Evolutionary conservation across 495 filamentous ascomycete genomes (phyloP).

Genomic region (Penicillium longicatenatum): DNA sequence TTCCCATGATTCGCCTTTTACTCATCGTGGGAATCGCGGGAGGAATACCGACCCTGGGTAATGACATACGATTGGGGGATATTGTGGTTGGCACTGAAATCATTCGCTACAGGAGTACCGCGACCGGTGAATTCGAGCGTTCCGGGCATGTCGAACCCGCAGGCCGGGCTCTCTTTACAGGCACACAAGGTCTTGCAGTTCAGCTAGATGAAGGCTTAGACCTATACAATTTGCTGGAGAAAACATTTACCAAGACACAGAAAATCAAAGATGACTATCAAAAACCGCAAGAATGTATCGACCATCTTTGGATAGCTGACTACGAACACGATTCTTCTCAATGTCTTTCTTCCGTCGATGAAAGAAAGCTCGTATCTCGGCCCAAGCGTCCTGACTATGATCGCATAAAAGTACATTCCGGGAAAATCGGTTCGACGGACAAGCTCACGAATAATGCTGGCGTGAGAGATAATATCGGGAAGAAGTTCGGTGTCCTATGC

Average conservation of each 20-base stretch:
- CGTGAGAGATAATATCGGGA: background rate
- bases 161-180: background rate
- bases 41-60: background rate
- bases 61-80: slow-evolving; percentile 3
- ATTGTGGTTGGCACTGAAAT: background rate
- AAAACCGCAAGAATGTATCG: background rate
- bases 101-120: background rate
- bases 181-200: background rate
- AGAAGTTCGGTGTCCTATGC: background rate
- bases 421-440: background rate
- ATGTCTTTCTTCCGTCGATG: background rate
- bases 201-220: background rate
- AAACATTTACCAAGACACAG: slow-evolving; percentile 3
- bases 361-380: background rate
- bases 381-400: slow-evolving; percentile 1
- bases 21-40: background rate
- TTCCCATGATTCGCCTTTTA: background rate
- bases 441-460: background rate
- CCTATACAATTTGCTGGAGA: background rate
- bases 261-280: slow-evolving; percentile 7
- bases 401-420: background rate
- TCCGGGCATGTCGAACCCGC: background rate
- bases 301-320: background rate
- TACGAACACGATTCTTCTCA: background rate
- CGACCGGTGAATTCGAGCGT: background rate